phyloP scores from a whole-genome alignment of 148 eudicot species.

The Nepenthes gracilis region DNA sequence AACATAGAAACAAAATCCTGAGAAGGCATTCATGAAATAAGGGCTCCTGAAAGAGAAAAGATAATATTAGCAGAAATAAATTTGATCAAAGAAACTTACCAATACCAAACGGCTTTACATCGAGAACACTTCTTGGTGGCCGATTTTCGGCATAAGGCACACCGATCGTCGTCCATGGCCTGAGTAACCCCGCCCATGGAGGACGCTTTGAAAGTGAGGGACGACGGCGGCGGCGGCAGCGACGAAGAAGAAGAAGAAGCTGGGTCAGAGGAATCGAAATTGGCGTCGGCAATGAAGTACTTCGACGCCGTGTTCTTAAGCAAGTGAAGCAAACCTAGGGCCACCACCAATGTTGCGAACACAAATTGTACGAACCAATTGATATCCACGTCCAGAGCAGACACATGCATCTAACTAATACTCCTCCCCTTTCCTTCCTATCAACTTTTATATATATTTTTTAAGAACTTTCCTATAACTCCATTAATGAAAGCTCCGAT shows the following conservation, averaged over 20 bases:
- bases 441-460: no score
- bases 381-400: slow-evolving; percentile 31
- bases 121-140: slow-evolving; percentile 40
- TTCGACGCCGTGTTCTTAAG: slow-evolving; percentile 57
- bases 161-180: slow-evolving; percentile 9
- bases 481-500: no score
- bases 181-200: slow-evolving; percentile 13
- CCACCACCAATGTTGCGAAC: slow-evolving; percentile 26
- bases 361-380: slow-evolving; percentile 42
- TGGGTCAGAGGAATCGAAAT: slow-evolving; percentile 14
- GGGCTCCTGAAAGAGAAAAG: background rate
- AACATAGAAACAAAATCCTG: background rate
- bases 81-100: slow-evolving; percentile 32
- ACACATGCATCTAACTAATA: slow-evolving; percentile 83
- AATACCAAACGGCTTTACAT: slow-evolving; percentile 61
- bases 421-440: no score
- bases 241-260: slow-evolving; percentile 3
- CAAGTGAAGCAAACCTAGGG: slow-evolving; percentile 31
- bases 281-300: slow-evolving; percentile 35
- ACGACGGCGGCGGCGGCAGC: no score
- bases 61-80: background rate
- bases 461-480: no score
- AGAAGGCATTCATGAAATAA: no score
- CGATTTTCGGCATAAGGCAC: slow-evolving; percentile 40
- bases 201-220: no score